These are phyloP conservation scores for Candida sojae DNA, from an alignment of 1,139 yeast species.

Conservation along the genomic window DNA sequence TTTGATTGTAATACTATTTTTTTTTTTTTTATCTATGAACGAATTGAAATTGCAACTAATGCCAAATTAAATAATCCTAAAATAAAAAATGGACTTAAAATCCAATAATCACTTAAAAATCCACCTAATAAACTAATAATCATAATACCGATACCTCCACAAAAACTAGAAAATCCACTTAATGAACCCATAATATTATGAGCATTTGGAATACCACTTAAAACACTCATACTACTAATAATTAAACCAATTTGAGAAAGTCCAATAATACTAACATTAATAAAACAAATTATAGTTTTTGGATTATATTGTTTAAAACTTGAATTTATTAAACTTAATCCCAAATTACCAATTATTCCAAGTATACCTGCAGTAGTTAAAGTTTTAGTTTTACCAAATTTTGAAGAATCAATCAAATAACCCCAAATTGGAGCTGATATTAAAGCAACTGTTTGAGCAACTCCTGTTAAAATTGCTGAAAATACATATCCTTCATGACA, in stretches of 20 bases:
- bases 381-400: slow-evolving; percentile 35
- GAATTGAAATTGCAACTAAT: slow-evolving; percentile 7
- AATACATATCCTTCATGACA: slow-evolving; percentile 67
- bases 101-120: slow-evolving; percentile 55
- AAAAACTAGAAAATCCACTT: slow-evolving; percentile 66
- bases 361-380: slow-evolving; percentile 33
- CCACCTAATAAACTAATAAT: slow-evolving; percentile 65
- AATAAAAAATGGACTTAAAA: slow-evolving; percentile 60
- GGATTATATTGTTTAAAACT: slow-evolving; percentile 31
- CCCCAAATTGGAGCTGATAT: slow-evolving; percentile 69
- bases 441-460: slow-evolving; percentile 59
- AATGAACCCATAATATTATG: slow-evolving; percentile 55
- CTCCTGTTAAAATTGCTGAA: slow-evolving; percentile 70
- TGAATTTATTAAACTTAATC: slow-evolving; percentile 23
- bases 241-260: slow-evolving; percentile 59
- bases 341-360: slow-evolving; percentile 42
- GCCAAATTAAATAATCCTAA: slow-evolving; percentile 45
- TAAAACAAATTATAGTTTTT: slow-evolving; percentile 31
- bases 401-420: slow-evolving; percentile 44
- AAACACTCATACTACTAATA: slow-evolving; percentile 48
- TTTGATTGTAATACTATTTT: no score
- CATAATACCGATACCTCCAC: slow-evolving; percentile 72
- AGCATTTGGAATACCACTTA: slow-evolving; percentile 30
- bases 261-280: slow-evolving; percentile 36
- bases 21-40: background rate